Conservation (phyloP, 495 filamentous ascomycete species). For the Pseudoneurospora amorphoporcata region DNA sequence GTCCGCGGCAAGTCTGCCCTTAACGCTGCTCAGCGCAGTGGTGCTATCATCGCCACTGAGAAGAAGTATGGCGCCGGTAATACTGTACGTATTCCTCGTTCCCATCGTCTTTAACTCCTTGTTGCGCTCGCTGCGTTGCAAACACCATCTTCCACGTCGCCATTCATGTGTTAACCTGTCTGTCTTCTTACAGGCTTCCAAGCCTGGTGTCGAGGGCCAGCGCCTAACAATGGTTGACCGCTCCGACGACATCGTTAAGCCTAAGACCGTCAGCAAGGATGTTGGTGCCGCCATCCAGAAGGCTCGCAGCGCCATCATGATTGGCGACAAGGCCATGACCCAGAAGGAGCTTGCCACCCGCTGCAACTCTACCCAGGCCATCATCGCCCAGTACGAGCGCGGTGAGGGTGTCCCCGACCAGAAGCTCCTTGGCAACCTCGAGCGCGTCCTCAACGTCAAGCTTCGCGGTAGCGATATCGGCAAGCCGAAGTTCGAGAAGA, state of each 20-base stretch:
- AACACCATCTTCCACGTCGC: background rate
- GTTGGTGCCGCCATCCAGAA: slow-evolving; percentile 77
- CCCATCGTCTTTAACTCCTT: background rate
- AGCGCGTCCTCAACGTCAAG: slow-evolving; percentile 77
- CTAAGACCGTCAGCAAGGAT: slow-evolving; percentile 70
- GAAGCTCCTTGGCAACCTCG: slow-evolving; percentile 70
- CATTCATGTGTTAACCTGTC: background rate
- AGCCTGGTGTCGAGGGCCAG: slow-evolving; percentile 69
- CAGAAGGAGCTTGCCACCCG: slow-evolving; percentile 94
- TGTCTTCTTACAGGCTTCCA: slow-evolving; percentile 36
- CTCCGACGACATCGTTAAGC: slow-evolving; percentile 93
- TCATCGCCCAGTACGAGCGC: slow-evolving; percentile 78
- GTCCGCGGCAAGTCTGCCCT: slow-evolving; percentile 76
- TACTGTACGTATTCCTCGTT: slow-evolving; percentile 46
- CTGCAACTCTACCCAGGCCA: slow-evolving; percentile 73
- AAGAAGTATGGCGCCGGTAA: slow-evolving; percentile 82
- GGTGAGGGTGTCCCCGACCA: slow-evolving; percentile 74
- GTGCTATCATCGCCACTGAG: slow-evolving; percentile 70
- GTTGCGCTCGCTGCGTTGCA: background rate
- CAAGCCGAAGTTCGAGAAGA: slow-evolving; percentile 62
- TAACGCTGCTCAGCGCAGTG: slow-evolving; percentile 80
- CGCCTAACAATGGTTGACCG: slow-evolving; percentile 97
- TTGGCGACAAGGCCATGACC: slow-evolving; percentile 62
- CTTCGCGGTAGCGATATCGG: slow-evolving; percentile 71
- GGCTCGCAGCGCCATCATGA: slow-evolving; percentile 57